phyloP scores from a whole-genome alignment of 2,329 filamentous ascomycete species.

The Monosporascus sp. region DNA sequence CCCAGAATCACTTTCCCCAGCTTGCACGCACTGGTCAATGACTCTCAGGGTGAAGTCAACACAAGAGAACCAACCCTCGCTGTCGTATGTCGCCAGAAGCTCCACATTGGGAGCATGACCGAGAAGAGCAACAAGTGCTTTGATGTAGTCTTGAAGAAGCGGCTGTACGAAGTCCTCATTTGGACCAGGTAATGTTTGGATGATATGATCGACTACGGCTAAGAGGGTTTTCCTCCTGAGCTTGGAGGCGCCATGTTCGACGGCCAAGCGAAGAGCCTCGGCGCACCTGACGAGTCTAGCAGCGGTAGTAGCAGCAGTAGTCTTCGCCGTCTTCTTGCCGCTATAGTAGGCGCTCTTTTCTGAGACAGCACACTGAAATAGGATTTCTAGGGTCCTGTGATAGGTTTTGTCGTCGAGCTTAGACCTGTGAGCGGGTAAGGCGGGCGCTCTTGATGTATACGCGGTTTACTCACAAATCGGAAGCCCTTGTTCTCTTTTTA shows the following conservation, averaged over 20 bases:
- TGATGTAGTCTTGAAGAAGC: conserved; percentile 72
- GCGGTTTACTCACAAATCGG: conserved; percentile 17
- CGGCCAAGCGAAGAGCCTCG: conserved; percentile 63
- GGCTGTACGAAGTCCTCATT: conserved; percentile 62
- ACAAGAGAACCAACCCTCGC: conserved; percentile 61
- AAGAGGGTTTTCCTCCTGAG: conserved; percentile 74
- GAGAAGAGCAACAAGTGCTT: conserved; percentile 65
- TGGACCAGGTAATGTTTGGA: conserved; percentile 60
- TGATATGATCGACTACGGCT: conserved; percentile 75
- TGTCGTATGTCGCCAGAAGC: conserved; percentile 54
- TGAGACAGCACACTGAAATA: conserved; percentile 63
- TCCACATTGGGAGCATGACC: conserved; percentile 74
- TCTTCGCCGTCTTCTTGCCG: conserved; percentile 40
- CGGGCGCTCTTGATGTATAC: neutral
- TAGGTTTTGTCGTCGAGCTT: conserved; percentile 69
- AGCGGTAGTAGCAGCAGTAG: conserved; percentile 35
- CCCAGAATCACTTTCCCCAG: conserved; percentile 29
- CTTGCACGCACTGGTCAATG: conserved; percentile 49
- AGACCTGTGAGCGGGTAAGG: conserved; percentile 10
- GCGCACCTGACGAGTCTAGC: conserved; percentile 63
- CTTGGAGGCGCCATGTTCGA: conserved; percentile 62
- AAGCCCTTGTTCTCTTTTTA: conserved; percentile 19
- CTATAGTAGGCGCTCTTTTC: conserved; percentile 63
- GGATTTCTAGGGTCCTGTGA: conserved; percentile 71
- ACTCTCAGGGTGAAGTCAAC: conserved; percentile 65